A percentile compares a stretch with the other conserved stretches of the same genome.
Conservation (phyloP, 768 basidiomycete genomes). For the Sistotremastrum suecicum region DNA sequence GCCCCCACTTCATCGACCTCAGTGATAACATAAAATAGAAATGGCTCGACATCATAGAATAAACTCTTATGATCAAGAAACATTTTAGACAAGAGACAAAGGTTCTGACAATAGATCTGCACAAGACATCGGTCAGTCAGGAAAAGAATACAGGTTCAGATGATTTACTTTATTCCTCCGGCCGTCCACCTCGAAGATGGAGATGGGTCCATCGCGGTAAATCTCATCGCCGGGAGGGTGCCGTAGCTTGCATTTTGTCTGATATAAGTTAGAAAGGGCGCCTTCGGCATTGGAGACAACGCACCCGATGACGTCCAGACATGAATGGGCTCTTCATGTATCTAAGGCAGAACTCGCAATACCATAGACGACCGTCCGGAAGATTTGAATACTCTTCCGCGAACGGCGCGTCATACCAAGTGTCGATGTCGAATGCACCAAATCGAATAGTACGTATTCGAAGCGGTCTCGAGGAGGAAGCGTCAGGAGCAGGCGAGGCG, state of each 20-base stretch:
- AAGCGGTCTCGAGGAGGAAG: constrained; percentile 25
- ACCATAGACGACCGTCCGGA: constrained; percentile 86
- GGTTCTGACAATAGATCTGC: constrained; percentile 96
- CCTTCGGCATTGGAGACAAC: constrained; percentile 14
- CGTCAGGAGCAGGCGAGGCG: constrained; percentile 19
- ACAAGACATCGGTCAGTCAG: constrained; percentile 1
- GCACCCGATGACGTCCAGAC: constrained; percentile 70
- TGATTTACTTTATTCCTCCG: constrained; percentile 78
- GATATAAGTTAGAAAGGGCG: constrained; percentile 2
- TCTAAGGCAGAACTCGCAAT: constrained; percentile 96
- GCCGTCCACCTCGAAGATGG: constrained; percentile 96
- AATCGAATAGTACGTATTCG: constrained; percentile 84
- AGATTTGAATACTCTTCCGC: constrained; percentile 93
- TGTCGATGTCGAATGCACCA: constrained; percentile 84
- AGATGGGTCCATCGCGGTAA: constrained; percentile 76
- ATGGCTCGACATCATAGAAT: constrained; percentile 98
- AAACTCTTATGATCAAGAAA: constrained; percentile 98
- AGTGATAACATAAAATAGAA: constrained; percentile 96
- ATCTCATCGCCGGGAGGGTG: constrained; percentile 99
- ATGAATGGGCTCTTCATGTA: constrained; percentile 94
- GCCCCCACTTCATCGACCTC: constrained; percentile 82
- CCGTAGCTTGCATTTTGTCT: constrained; percentile 91
- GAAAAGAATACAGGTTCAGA: background rate
- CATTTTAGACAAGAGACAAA: constrained; percentile 96
- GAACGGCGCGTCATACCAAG: constrained; percentile 98